Base-by-base conservation (phyloP, 345 rosid genomes). In the Pugionium dolabratum region DNA sequence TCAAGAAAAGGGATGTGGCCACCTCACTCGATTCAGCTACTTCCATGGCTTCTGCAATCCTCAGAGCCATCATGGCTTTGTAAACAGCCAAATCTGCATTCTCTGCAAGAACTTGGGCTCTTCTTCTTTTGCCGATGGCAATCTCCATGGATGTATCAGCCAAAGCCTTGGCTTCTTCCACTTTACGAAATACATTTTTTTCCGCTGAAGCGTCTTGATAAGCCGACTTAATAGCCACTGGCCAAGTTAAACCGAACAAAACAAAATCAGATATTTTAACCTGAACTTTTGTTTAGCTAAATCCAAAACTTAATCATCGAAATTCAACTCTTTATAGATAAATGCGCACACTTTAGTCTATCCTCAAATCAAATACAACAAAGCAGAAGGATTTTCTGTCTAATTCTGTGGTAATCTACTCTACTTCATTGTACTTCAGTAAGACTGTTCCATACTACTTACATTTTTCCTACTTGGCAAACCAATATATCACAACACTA, bases 41-140 rank as follows among this genome's bases (percentile, higher is more conserved):
- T 46, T 61, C 61, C 30, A 87, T 84, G 72, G 85, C 79, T 80
- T 86, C 91, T 4, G 93, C 91, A 37, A 88, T 88, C 71, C 80
- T 76, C 4, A 84, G 79, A 7, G 93, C 84, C 81, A 81, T 72
- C 53, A 71, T 64, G 30, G 97, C 95, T 78, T 80, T 94, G 79
- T 86, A 91, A 7, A 85, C 75, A 18, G 89, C 91, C 76, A 94
- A 67, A 73, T 87, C 89, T 2, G 99, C 99, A n/a, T 77, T 83
- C 76, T 78, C 84, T 84, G 85, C 83, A 7, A 88, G 91, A 40
- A 70, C 42, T 76, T 94, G 93, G 5, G 96, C 97, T 70, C 78
- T 75, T 43, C 50, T 70, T 5, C 99, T 91, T 56, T 81, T 91
- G 2, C 40, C 39, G 2, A 84, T 66, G 2, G 96, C 96, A 3